These are phyloP conservation scores for Botrytis fragariae DNA, from an alignment of 2,329 filamentous ascomycete genomes.

Conservation along the genomic window DNA sequence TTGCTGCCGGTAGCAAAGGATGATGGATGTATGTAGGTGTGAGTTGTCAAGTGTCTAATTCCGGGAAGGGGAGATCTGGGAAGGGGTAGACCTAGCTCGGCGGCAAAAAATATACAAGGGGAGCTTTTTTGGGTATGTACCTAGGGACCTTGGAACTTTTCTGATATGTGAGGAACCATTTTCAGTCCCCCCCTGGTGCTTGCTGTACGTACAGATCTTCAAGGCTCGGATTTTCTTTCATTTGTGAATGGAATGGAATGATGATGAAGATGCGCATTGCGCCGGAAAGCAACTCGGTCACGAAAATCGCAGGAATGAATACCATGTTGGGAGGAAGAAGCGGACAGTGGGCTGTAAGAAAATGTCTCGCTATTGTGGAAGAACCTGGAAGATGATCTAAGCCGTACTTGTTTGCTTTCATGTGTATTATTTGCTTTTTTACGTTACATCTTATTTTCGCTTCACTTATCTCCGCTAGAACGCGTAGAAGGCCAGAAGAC, in stretches of 20 bases:
- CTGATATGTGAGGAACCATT: not conserved
- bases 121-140: not conserved
- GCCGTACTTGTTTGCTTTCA: not conserved
- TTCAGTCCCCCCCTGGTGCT: not conserved
- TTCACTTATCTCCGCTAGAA: not conserved
- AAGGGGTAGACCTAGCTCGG: conserved; percentile 9
- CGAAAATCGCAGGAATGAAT: not conserved
- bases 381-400: not conserved
- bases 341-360: not conserved
- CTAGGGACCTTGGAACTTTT: not conserved
- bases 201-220: not conserved
- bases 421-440: not conserved
- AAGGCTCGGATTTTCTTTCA: not conserved
- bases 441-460: not conserved
- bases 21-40: conserved; percentile 9
- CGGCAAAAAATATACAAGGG: not conserved
- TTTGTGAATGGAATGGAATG: not conserved
- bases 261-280: not conserved
- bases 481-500: not conserved
- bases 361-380: not conserved
- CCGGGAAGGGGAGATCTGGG: not conserved
- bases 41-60: conserved; percentile 11
- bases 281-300: not conserved
- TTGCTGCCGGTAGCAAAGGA: not conserved
- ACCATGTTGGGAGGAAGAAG: conserved; percentile 12